A percentile compares a stretch with the other conserved stretches of the same genome.
These are phyloP conservation scores for Leishmania guyanensis DNA, from an alignment of 208 protist genomes.

Conservation along the genomic window DNA sequence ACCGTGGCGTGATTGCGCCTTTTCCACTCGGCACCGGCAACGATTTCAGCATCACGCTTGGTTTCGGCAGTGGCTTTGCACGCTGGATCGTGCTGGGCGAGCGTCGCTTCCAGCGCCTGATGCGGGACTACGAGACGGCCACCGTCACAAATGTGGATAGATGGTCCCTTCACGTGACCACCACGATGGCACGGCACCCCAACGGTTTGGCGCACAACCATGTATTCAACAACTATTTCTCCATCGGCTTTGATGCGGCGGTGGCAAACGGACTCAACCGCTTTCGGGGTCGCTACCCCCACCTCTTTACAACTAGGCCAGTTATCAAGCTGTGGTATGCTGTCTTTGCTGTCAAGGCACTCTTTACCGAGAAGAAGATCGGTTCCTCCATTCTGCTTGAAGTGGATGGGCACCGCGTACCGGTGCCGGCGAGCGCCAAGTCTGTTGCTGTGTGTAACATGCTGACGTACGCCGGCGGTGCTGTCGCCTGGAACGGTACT, in stretches of 20 bases:
- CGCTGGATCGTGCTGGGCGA: constrained; percentile 44
- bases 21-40: constrained; percentile 80
- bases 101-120: constrained; percentile 33
- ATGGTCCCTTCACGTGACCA: constrained; percentile 39
- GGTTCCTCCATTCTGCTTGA: constrained; percentile 10
- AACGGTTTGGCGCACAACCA: constrained; percentile 7
- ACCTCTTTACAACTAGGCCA: constrained; percentile 42
- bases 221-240: constrained; percentile 76
- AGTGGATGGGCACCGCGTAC: constrained; percentile 37
- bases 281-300: constrained; percentile 40
- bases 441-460: constrained; percentile 63
- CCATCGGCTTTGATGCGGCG: constrained; percentile 63
- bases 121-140: constrained; percentile 27
- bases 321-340: constrained; percentile 74
- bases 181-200: constrained; percentile 1
- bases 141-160: constrained; percentile 39
- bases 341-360: constrained; percentile 38
- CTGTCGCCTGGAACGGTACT: constrained; percentile 44
- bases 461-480: constrained; percentile 57
- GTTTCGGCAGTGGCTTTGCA: constrained; percentile 63
- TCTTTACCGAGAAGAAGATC: constrained; percentile 39
- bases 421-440: constrained; percentile 46
- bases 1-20: constrained; percentile 39
- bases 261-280: constrained; percentile 42
- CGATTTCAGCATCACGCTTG: constrained; percentile 62